These are phyloP conservation scores for Cryptosporidium baileyi DNA, from an alignment of 169 alveolate genomes.

Conservation along the genomic window DNA sequence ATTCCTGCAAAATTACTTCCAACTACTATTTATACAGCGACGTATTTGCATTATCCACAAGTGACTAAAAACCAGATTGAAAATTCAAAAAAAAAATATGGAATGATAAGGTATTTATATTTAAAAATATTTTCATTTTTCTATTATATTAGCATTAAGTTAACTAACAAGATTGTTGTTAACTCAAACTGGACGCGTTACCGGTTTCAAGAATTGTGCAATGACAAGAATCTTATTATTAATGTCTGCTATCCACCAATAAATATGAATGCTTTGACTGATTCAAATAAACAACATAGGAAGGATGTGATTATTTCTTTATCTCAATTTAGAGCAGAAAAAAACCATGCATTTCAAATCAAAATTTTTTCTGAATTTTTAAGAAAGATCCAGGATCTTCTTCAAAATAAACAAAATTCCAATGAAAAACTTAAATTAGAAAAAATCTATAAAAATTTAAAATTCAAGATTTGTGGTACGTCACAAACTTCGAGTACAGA, in stretches of 20 bases:
- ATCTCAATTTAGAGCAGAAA: constrained; percentile 90
- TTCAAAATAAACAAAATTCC: constrained; percentile 77
- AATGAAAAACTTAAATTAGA: constrained; percentile 77
- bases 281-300: constrained; percentile 67
- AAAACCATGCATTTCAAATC: constrained; percentile 82
- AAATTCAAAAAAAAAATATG: neutral
- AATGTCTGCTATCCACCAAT: constrained; percentile 86
- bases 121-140: constrained; percentile 11
- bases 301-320: constrained; percentile 77
- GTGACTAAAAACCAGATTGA: constrained; percentile 28
- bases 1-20: constrained; percentile 46
- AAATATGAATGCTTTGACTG: constrained; percentile 73
- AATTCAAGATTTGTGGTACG: constrained; percentile 43
- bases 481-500: constrained; percentile 43
- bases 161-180: constrained; percentile 28
- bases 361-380: constrained; percentile 75
- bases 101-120: constrained; percentile 5
- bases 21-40: constrained; percentile 29
- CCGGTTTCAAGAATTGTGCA: constrained; percentile 81
- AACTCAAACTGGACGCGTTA: constrained; percentile 88
- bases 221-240: constrained; percentile 15
- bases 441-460: constrained; percentile 63
- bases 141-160: constrained; percentile 1
- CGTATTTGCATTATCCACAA: constrained; percentile 67
- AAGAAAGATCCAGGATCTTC: constrained; percentile 66